Conservation (phyloP, 306 rosid genomes). For the Ammopiptanthus mongolicus region DNA sequence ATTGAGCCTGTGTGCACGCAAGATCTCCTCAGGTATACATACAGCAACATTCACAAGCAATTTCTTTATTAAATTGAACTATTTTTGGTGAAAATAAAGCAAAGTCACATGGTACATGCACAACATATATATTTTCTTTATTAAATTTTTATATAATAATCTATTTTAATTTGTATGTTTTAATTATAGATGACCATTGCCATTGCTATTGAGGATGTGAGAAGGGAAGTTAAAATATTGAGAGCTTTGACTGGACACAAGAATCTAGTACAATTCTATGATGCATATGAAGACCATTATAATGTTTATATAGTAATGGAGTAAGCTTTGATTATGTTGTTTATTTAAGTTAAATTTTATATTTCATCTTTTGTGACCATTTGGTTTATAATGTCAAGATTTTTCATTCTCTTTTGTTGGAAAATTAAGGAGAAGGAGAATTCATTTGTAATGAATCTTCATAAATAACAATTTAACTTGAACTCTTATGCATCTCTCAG, state of each 20-base stretch:
- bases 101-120: not conserved
- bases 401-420: not conserved
- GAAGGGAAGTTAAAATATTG: slow-evolving; percentile 80
- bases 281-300: slow-evolving; percentile 73
- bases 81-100: not conserved
- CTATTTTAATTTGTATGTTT: slow-evolving; percentile 4
- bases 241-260: slow-evolving; percentile 67
- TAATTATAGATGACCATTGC: slow-evolving; percentile 73
- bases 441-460: not conserved
- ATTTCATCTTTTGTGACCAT: not conserved
- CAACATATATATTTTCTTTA: not conserved
- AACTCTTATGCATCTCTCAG: slow-evolving; percentile 32
- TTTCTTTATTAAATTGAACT: too few relatives aligned
- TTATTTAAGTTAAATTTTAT: not conserved
- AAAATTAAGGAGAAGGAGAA: not conserved
- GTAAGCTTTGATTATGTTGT: slow-evolving; percentile 44
- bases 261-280: slow-evolving; percentile 68
- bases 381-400: not conserved
- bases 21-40: too few relatives aligned
- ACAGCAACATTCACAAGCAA: too few relatives aligned
- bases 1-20: too few relatives aligned
- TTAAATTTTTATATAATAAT: not conserved
- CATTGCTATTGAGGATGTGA: slow-evolving; percentile 82
- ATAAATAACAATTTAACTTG: not conserved
- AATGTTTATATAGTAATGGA: slow-evolving; percentile 77